Percentiles rank a stretch among this genome's conserved stretches.
phyloP scores from a whole-genome alignment of 306 rosid species.

The Abrus pulchellus region DNA sequence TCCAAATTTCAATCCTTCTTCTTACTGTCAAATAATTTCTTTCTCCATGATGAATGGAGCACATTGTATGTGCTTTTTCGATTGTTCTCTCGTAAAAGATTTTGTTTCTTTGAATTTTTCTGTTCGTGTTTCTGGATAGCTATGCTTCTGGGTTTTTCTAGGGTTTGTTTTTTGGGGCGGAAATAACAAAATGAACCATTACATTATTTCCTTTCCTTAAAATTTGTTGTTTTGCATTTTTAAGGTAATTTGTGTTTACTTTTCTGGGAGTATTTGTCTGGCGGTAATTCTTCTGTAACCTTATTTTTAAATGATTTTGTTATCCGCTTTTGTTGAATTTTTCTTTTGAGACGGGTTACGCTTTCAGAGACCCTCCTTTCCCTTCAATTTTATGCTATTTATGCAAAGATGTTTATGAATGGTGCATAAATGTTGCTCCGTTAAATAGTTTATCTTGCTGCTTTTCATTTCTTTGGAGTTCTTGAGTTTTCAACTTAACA shows the following conservation, averaged over 20 bases:
- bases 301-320: slow-evolving; percentile 13
- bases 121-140: not conserved
- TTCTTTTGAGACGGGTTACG: not conserved
- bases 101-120: not conserved
- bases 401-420: not conserved
- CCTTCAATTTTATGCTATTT: not conserved
- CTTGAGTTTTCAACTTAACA: not conserved
- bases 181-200: not conserved
- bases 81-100: not conserved
- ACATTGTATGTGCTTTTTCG: slow-evolving; percentile 11
- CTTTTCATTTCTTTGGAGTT: not conserved
- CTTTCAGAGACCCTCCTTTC: not conserved
- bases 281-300: not conserved
- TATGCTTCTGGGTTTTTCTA: slow-evolving; percentile 44
- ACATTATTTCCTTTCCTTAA: slow-evolving; percentile 25
- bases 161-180: slow-evolving; percentile 51
- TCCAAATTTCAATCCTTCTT: not conserved
- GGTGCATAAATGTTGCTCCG: not conserved
- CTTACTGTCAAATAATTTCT: not conserved
- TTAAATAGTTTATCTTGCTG: not conserved
- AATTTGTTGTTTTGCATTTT: not conserved
- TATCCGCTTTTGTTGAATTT: not conserved
- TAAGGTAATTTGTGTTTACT: slow-evolving; percentile 11
- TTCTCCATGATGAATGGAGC: slow-evolving; percentile 34
- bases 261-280: slow-evolving; percentile 8